A percentile compares a stretch with the other conserved stretches of the same genome.
phyloP scores from a whole-genome alignment of 176 grass and related monocot species.

The Cocos nucifera region DNA sequence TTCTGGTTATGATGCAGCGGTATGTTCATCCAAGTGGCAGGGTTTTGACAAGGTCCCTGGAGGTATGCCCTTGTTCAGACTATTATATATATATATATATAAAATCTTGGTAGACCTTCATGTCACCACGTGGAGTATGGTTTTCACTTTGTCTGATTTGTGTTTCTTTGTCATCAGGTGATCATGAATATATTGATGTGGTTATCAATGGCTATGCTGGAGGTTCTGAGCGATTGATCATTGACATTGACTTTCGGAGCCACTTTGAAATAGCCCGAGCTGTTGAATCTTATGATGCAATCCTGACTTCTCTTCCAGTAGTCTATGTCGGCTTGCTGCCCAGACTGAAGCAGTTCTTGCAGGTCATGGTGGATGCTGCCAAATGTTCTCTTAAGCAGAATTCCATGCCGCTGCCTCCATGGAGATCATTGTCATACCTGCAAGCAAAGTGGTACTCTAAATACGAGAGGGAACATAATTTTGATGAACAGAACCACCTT shows the following conservation, averaged over 20 bases:
- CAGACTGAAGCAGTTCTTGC: constrained; percentile 69
- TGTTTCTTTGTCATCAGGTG: constrained; percentile 36
- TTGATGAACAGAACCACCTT: constrained; percentile 2
- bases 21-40: constrained; percentile 78
- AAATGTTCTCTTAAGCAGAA: constrained; percentile 94
- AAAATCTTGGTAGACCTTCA: too few relatives aligned
- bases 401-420: constrained; percentile 92
- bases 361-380: constrained; percentile 82
- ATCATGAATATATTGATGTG: constrained; percentile 91
- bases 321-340: constrained; percentile 60
- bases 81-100: background rate
- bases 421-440: constrained; percentile 84
- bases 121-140: too few relatives aligned
- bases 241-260: constrained; percentile 89
- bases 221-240: constrained; percentile 46
- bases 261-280: constrained; percentile 97
- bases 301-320: constrained; percentile 60
- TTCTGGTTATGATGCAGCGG: constrained; percentile 64
- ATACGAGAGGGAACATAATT: constrained; percentile 40
- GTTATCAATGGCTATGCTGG: constrained; percentile 10
- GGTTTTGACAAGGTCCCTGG: constrained; percentile 72
- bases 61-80: constrained; percentile 30
- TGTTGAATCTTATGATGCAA: constrained; percentile 54
- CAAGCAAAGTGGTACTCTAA: constrained; percentile 86
- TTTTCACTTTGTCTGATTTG: background rate